phyloP scores from a whole-genome alignment of 192 early-diverging fungal genomes.

The Coemansia sp. region DNA sequence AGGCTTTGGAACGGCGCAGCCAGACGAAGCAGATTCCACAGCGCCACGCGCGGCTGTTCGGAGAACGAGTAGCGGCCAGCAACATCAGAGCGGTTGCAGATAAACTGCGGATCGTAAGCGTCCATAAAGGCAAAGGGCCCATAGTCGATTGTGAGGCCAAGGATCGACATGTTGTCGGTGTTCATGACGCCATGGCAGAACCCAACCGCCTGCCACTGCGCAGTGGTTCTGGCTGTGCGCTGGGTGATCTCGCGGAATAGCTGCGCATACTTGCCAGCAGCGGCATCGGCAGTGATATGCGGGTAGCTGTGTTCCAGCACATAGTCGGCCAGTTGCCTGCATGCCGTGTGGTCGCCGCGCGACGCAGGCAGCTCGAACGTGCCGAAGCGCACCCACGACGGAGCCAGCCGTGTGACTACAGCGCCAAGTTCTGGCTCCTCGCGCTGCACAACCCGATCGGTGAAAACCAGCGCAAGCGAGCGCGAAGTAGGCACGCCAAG shows the following conservation, averaged over 20 bases:
- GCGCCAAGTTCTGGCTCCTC: constrained; percentile 77
- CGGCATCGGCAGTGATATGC: constrained; percentile 6
- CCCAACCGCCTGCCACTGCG: constrained; percentile 78
- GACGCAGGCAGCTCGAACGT: constrained; percentile 81
- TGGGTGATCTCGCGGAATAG: constrained; percentile 62
- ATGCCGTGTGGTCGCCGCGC: constrained; percentile 61
- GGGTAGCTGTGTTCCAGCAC: constrained; percentile 61
- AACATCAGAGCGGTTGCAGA: constrained; percentile 81
- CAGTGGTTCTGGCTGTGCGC: constrained; percentile 72
- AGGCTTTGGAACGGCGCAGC: no score
- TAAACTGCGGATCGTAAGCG: constrained; percentile 74
- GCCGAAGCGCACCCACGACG: constrained; percentile 86
- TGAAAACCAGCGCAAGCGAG: constrained; percentile 71
- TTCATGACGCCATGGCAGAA: constrained; percentile 91
- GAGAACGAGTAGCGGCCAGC: constrained; percentile 75
- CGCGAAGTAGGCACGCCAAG: constrained; percentile 76
- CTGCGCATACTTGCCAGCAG: constrained; percentile 53
- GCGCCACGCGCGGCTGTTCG: constrained; percentile 77
- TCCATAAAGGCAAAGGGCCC: constrained; percentile 89
- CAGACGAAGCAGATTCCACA: constrained; percentile 81
- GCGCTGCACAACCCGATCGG: constrained; percentile 63
- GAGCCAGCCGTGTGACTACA: constrained; percentile 72
- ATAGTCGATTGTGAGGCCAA: constrained; percentile 85
- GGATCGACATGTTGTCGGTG: constrained; percentile 88
- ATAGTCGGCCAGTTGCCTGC: constrained; percentile 74